A percentile compares a stretch with the other conserved stretches of the same genome.
phyloP scores from a whole-genome alignment of 768 basidiomycete genomes.

The Gymnopilus dilepis region DNA sequence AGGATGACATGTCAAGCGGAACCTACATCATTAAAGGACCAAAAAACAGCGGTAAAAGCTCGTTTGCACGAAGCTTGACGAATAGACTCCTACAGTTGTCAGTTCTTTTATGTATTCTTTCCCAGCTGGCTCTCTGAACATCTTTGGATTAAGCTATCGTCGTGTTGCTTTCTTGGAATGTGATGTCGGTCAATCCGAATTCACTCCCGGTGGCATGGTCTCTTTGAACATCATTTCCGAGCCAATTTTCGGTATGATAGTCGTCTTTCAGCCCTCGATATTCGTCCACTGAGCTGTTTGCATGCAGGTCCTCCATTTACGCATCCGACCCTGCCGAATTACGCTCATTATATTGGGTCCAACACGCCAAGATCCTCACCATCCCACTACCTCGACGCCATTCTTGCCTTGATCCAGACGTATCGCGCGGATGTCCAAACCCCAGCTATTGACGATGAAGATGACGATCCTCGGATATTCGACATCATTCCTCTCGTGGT shows the following conservation, averaged over 20 bases:
- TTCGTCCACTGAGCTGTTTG: background rate
- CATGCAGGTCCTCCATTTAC: conserved; percentile 86
- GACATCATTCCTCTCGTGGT: conserved; percentile 83
- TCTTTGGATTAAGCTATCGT: conserved; percentile 54
- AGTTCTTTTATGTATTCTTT: conserved; percentile 20
- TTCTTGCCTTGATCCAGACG: conserved; percentile 67
- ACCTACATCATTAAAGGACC: conserved; percentile 81
- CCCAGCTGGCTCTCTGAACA: background rate
- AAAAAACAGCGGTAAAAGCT: conserved; percentile 90
- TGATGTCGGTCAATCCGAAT: conserved; percentile 94
- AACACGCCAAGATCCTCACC: conserved; percentile 81
- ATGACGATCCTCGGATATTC: conserved; percentile 45
- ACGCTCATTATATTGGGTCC: conserved; percentile 83
- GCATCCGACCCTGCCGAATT: conserved; percentile 72
- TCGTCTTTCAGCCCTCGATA: background rate
- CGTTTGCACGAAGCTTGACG: conserved; percentile 74
- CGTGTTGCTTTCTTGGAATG: conserved; percentile 93
- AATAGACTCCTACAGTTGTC: conserved; percentile 71
- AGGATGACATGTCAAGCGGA: conserved; percentile 29
- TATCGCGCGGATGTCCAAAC: conserved; percentile 75
- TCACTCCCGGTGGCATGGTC: conserved; percentile 86
- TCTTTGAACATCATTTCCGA: conserved; percentile 73
- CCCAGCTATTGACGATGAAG: conserved; percentile 33
- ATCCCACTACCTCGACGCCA: conserved; percentile 71
- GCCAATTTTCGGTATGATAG: conserved; percentile 68